Evolutionary conservation across 495 filamentous ascomycete genomes (phyloP).

Genomic region (Diplogelasinospora grovesii): DNA sequence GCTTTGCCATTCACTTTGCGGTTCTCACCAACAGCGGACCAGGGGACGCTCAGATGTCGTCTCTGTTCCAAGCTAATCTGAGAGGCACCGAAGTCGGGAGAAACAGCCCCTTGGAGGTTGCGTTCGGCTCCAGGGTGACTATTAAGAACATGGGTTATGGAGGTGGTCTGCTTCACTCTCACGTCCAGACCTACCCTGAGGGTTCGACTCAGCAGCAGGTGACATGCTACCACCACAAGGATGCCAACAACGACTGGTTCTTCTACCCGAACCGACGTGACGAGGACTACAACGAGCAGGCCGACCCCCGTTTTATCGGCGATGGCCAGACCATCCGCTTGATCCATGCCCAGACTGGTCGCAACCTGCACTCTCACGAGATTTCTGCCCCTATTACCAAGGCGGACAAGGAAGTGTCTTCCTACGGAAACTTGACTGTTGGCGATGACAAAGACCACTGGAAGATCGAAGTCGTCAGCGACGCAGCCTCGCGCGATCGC

Average conservation of each 20-base stretch:
- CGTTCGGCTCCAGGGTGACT: slow-evolving; percentile 80
- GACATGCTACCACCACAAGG: slow-evolving; percentile 98
- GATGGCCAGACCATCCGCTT: slow-evolving; percentile 77
- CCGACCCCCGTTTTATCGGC: slow-evolving; percentile 62
- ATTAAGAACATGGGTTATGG: slow-evolving; percentile 99
- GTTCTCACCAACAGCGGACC: slow-evolving; percentile 92
- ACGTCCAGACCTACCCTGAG: slow-evolving; percentile 92
- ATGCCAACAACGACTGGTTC: slow-evolving; percentile 99
- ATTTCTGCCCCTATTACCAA: slow-evolving; percentile 86
- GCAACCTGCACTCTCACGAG: slow-evolving; percentile 90
- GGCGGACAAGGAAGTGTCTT: slow-evolving; percentile 84
- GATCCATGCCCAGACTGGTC: slow-evolving; percentile 91
- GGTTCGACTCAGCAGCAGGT: slow-evolving; percentile 93
- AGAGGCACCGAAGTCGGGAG: slow-evolving; percentile 87
- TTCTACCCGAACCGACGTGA: slow-evolving; percentile 87
- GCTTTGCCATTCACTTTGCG: slow-evolving; percentile 88
- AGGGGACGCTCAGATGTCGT: slow-evolving; percentile 98
- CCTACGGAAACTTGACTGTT: slow-evolving; percentile 92
- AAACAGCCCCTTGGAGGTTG: slow-evolving; percentile 88
- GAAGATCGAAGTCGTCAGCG: slow-evolving; percentile 84
- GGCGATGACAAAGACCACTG: slow-evolving; percentile 98
- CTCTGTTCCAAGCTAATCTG: slow-evolving; percentile 95
- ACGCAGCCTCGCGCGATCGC: slow-evolving; percentile 78
- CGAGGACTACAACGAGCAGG: slow-evolving; percentile 62
- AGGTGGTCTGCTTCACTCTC: slow-evolving; percentile 93